Base-by-base conservation (phyloP, 352 stramenopile species). In the Globisporangium nunn region DNA sequence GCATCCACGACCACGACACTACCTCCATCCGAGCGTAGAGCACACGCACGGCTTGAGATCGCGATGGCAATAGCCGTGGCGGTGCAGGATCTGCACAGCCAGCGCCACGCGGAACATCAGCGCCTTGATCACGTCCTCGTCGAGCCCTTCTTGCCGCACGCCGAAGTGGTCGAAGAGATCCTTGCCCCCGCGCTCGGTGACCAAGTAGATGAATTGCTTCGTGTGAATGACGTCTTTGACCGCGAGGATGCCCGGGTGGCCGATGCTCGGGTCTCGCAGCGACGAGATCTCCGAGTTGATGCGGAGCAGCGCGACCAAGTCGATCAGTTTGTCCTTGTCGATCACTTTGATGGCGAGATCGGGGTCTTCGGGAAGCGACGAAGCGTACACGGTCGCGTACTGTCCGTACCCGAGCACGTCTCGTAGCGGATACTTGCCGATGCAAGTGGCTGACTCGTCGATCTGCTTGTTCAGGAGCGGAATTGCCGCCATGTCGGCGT, bases 121-220 rank as follows among this genome's bases (percentile, higher is more conserved):
- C 33, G 62, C 64, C 5, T 64, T 61, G 40, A 86, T 72, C 11
- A 59, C 74, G 4, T 61, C 62, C 47, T 91, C 82, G 10, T 53
- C 50, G 4, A 88, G 43, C 30, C 76, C 83, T 3, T 88, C 50
- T 4, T 71, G 51, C 12, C 69, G 73, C 1, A 69, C 41, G 10
- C 77, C 81, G 51, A 93, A 90, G 62, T 79, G 87, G 54, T 91
- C 85, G 31, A 96, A 94, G 28, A 96, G 62, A 57, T 96, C 86
- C 37, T 88, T 81, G 1, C 78, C 81, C 11, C 86, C 84, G 15
- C 85, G 72, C 51, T 95, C 85, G 1, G 80, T 93, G 33, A 96
- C 68, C 35, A 96, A 41, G 50, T 95, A 96, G 6, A 96, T 75
- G 52, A 83, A 75, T 29, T 84, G 75, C 14, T 46, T 55, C 7